Conservation (phyloP, 1,284 basidiomycete genomes). For the Boletus austroedulis region DNA sequence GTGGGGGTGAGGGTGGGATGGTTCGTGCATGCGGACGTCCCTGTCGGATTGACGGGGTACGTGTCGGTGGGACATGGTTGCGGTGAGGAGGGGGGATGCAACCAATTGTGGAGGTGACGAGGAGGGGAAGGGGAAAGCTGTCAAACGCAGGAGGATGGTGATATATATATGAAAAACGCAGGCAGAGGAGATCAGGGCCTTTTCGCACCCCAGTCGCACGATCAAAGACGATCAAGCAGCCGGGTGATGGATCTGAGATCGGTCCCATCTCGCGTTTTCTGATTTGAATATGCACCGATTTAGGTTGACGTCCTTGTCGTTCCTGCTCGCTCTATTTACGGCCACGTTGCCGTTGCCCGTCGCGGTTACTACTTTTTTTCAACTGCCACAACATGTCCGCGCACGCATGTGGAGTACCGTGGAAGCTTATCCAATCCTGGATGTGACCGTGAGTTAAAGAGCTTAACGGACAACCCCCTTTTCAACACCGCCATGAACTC, state of each 20-base stretch:
- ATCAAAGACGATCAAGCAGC: constrained; percentile 52
- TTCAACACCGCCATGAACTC: constrained; percentile 18
- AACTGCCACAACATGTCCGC: constrained; percentile 34
- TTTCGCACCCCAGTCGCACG: constrained; percentile 47
- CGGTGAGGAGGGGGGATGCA: constrained; percentile 26
- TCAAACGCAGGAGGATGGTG: constrained; percentile 43
- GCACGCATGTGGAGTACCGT: constrained; percentile 34
- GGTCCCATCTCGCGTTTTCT: constrained; percentile 41
- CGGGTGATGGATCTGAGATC: constrained; percentile 40
- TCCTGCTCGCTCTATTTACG: constrained; percentile 42
- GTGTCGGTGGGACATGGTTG: constrained; percentile 60
- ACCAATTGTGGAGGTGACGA: constrained; percentile 22
- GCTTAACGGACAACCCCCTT: constrained; percentile 37
- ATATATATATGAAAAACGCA: constrained; percentile 54
- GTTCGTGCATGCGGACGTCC: constrained; percentile 64
- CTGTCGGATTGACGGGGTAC: constrained; percentile 57
- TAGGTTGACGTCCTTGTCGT: constrained; percentile 34
- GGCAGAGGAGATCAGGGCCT: constrained; percentile 41
- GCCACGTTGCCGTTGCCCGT: constrained; percentile 46
- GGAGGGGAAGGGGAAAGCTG: constrained; percentile 45
- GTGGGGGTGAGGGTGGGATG: constrained; percentile 46
- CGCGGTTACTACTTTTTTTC: constrained; percentile 32
- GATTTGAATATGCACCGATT: constrained; percentile 39
- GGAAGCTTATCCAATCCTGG: constrained; percentile 38
- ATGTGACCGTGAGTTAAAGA: constrained; percentile 36